Percentiles rank a stretch among this genome's conserved stretches.
These are phyloP conservation scores for Salix brachista DNA, from an alignment of 345 rosid species.

Conservation along the genomic window DNA sequence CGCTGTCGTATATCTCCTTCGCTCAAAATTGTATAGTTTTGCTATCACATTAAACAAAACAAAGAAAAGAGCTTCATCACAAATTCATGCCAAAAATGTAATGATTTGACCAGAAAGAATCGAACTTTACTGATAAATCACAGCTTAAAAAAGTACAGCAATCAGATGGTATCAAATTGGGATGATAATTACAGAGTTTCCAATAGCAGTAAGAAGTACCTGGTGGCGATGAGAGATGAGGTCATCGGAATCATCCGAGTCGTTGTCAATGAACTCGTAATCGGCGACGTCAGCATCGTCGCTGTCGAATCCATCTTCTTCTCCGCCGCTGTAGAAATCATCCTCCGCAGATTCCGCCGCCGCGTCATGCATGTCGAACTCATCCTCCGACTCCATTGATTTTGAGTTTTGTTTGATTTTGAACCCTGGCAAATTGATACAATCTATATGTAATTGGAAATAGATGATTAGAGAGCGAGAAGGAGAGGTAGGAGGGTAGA, in stretches of 20 bases:
- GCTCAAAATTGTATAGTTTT: conserved; percentile 25
- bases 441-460: not conserved
- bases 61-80: too few relatives aligned
- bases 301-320: conserved; percentile 40
- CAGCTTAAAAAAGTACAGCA: not conserved
- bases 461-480: not conserved
- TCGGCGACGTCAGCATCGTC: conserved; percentile 57
- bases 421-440: conserved; percentile 13
- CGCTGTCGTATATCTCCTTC: conserved; percentile 26
- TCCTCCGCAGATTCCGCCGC: conserved; percentile 58
- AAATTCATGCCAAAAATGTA: not conserved
- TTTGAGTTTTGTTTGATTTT: not conserved
- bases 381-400: conserved; percentile 50
- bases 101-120: not conserved
- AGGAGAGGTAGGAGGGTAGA: not conserved
- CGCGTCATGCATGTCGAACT: conserved; percentile 50
- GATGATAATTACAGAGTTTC: not conserved
- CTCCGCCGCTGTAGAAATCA: conserved; percentile 76
- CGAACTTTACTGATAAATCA: not conserved
- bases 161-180: not conserved
- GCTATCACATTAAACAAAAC: conserved; percentile 10
- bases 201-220: conserved; percentile 23
- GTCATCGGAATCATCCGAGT: conserved; percentile 67
- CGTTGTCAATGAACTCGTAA: conserved; percentile 68
- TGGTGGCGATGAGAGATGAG: conserved; percentile 58